Base-by-base conservation (phyloP, 2,329 filamentous ascomycete genomes). In the Pseudofabraea citricarpa region DNA sequence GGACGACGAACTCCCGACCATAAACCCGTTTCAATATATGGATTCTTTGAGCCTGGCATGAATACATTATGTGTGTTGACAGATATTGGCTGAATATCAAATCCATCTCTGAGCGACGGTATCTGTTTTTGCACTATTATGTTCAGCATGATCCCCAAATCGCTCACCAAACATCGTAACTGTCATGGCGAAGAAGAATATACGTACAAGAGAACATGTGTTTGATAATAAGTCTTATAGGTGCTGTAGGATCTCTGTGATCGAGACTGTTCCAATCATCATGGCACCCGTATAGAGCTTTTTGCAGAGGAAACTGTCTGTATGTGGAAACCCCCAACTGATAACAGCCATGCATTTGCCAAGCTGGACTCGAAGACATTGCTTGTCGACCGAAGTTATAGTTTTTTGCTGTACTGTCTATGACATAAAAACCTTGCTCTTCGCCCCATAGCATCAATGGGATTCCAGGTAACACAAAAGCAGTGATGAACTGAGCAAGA, bases 341-440 rank as follows among this genome's bases (percentile, higher is more conserved):
- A 61, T 82, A 83, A 56, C 80, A 84, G 3, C 80, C 80, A 52
- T 84, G 80, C 24, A 71, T 69, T 52, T 80, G 75, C 80, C 80
- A 84, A 3, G 79, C 79, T 2, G 72, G 73, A 2, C 75, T 68
- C 2, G 77, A 71, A 6, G 74, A 73, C 72, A 84, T 82, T 2
- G 80, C 64, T 56, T 79, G 75, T 50, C 80, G 74, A 16, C 80
- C 80, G 56, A 77, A 84, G 33, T 83, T 71, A 54, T 83, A 84
- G 54, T 83, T 82, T 44, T 65, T 64, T 5, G 79, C 79, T 1
- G 78, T 81, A 47, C 75, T 81, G 56, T 84, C 80, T 2, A 83
- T 62, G 1, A 81, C 65, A 52, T 83, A 83, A 48, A 79, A 72
- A 18, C 15, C 74, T 58, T 84, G 80, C 55, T 84, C 80, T 55